Conservation (phyloP, 768 basidiomycete genomes). For the Collybia nuda region DNA sequence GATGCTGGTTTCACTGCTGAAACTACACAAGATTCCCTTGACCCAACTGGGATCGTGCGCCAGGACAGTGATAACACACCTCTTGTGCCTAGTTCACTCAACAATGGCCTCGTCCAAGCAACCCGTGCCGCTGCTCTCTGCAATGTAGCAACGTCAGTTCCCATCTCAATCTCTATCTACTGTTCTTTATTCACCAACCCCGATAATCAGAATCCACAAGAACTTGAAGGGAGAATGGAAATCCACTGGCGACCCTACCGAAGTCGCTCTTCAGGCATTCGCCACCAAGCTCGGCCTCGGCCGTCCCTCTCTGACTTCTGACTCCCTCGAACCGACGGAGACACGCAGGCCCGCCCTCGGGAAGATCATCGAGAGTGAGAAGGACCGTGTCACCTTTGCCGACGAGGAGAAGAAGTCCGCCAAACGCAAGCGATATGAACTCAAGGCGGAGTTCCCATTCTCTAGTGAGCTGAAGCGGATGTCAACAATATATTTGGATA, state of each 20-base stretch:
- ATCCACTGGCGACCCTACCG: slow-evolving; percentile 54
- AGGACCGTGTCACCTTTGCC: slow-evolving; percentile 16
- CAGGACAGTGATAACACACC: slow-evolving; percentile 18
- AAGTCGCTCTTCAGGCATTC: slow-evolving; percentile 57
- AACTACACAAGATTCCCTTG: slow-evolving; percentile 27
- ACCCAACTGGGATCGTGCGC: slow-evolving; percentile 25
- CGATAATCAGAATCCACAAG: slow-evolving; percentile 27
- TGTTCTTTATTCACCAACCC: not conserved
- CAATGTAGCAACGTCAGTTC: slow-evolving; percentile 34
- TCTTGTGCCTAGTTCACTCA: slow-evolving; percentile 16
- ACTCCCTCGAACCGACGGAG: slow-evolving; percentile 18
- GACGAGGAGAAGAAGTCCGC: slow-evolving; percentile 14
- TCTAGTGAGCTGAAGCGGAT: slow-evolving; percentile 54
- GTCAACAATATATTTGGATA: slow-evolving; percentile 37
- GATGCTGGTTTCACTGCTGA: slow-evolving; percentile 31
- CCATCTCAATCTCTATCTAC: not conserved
- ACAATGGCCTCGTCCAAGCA: slow-evolving; percentile 25
- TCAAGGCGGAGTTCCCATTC: slow-evolving; percentile 42
- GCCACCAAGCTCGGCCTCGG: slow-evolving; percentile 49
- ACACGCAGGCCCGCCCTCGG: slow-evolving; percentile 21
- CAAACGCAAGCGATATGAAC: slow-evolving; percentile 26
- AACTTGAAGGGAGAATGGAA: slow-evolving; percentile 43
- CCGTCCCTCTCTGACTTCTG: slow-evolving; percentile 23
- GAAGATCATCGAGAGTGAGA: slow-evolving; percentile 23
- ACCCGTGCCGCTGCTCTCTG: slow-evolving; percentile 33